Evolutionary conservation across 139 green algal genomes (phyloP).

Genomic region (Tetradesmus lagerheimii): DNA sequence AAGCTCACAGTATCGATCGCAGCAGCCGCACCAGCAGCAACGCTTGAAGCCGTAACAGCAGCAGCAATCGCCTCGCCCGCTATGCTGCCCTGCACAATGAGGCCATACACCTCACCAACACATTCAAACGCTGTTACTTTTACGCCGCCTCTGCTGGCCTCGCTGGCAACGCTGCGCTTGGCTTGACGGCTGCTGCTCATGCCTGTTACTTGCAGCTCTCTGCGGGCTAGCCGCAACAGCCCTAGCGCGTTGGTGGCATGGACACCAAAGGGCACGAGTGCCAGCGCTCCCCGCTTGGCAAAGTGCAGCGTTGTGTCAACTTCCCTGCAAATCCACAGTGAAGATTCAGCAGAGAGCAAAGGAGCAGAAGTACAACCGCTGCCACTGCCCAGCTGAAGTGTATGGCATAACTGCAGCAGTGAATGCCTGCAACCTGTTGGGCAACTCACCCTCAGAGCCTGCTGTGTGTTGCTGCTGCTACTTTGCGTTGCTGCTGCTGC

Average conservation of each 20-base stretch:
- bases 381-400: too few species aligned
- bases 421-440: too few species aligned
- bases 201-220: background rate
- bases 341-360: too few species aligned
- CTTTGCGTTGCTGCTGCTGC: background rate
- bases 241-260: background rate
- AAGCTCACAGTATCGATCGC: background rate
- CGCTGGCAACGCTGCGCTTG: background rate
- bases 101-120: background rate
- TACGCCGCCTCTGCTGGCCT: background rate
- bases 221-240: background rate
- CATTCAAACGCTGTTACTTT: background rate
- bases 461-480: background rate
- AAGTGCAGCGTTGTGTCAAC: slow-evolving; percentile 4
- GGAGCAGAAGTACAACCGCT: too few species aligned
- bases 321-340: background rate
- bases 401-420: background rate
- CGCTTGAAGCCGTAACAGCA: background rate
- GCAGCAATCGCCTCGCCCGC: background rate
- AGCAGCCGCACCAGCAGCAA: background rate
- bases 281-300: background rate
- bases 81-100: background rate
- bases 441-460: too few species aligned
- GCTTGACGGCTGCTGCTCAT: background rate
- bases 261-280: slow-evolving; percentile 5